These are phyloP conservation scores for Annulohypoxylon maeteangense DNA, from an alignment of 495 filamentous ascomycete genomes.

Conservation along the genomic window DNA sequence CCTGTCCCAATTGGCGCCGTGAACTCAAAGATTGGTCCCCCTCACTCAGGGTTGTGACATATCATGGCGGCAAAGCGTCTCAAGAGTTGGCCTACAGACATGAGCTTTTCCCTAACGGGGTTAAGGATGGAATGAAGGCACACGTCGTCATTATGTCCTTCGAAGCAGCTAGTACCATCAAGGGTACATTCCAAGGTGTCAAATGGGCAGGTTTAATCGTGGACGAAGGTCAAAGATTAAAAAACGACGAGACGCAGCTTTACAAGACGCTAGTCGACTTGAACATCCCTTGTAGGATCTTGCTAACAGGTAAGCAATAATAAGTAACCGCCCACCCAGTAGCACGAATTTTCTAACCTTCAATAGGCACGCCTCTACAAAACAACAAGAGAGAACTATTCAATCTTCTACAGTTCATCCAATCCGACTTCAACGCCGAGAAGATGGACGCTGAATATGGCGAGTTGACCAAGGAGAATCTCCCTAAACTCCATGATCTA, in stretches of 20 bases:
- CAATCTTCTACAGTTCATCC: constrained; percentile 93
- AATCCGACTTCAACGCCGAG: constrained; percentile 72
- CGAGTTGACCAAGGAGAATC: constrained; percentile 79
- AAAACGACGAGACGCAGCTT: constrained; percentile 87
- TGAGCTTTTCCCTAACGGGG: constrained; percentile 78
- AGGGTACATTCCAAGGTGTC: constrained; percentile 72
- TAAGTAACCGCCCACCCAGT: constrained; percentile 23
- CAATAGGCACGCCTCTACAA: constrained; percentile 80
- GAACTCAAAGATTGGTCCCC: constrained; percentile 97
- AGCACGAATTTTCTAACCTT: constrained; percentile 31
- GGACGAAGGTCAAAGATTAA: constrained; percentile 95
- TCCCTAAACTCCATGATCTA: constrained; percentile 80
- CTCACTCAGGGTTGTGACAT: constrained; percentile 84
- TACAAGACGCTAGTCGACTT: constrained; percentile 77
- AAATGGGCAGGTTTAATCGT: constrained; percentile 91
- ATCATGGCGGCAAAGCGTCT: constrained; percentile 78
- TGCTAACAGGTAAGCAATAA: constrained; percentile 71
- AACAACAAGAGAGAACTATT: constrained; percentile 96
- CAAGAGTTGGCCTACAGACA: constrained; percentile 77
- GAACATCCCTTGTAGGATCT: constrained; percentile 79
- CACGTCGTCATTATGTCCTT: constrained; percentile 97
- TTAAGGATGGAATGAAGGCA: constrained; percentile 70
- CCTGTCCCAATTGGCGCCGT: constrained; percentile 95
- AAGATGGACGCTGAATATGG: constrained; percentile 78
- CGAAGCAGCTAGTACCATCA: constrained; percentile 79